phyloP scores from a whole-genome alignment of 2,329 filamentous ascomycete genomes.

The Diaporthe ilicicola region DNA sequence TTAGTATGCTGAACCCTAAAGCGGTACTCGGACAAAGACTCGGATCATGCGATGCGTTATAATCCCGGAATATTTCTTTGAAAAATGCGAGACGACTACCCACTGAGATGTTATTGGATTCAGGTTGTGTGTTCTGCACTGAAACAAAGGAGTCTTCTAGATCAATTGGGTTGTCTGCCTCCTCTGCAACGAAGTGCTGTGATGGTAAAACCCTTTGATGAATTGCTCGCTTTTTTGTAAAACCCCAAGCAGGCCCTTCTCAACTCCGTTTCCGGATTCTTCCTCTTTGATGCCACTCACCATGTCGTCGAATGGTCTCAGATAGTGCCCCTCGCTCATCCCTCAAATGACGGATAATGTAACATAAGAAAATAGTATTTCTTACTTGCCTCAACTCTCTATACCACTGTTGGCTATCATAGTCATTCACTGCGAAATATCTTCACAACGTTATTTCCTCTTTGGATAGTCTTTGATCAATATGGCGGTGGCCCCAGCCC shows the following conservation, averaged over 20 bases:
- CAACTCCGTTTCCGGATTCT: neutral
- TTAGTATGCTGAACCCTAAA: neutral
- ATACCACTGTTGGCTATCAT: neutral
- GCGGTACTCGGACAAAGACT: neutral
- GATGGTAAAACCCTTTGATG: neutral
- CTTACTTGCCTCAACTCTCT: neutral
- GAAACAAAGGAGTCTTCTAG: neutral
- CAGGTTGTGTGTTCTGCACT: neutral
- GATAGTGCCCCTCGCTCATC: neutral
- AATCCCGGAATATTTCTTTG: neutral
- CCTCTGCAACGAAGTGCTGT: neutral
- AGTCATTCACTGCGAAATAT: neutral
- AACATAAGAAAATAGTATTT: neutral
- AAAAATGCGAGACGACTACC: neutral
- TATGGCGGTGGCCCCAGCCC: neutral
- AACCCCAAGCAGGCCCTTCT: no score
- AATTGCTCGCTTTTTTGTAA: neutral
- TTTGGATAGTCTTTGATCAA: neutral
- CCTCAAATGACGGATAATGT: neutral
- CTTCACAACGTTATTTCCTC: neutral
- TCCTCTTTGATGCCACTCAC: neutral
- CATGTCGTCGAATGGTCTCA: neutral
- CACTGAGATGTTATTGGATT: neutral
- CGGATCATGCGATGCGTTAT: neutral
- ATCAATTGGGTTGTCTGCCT: neutral